Percentiles rank a stretch among this genome's conserved stretches.
phyloP scores from a whole-genome alignment of 169 alveolate genomes.

The Plasmodium gallinaceum region DNA sequence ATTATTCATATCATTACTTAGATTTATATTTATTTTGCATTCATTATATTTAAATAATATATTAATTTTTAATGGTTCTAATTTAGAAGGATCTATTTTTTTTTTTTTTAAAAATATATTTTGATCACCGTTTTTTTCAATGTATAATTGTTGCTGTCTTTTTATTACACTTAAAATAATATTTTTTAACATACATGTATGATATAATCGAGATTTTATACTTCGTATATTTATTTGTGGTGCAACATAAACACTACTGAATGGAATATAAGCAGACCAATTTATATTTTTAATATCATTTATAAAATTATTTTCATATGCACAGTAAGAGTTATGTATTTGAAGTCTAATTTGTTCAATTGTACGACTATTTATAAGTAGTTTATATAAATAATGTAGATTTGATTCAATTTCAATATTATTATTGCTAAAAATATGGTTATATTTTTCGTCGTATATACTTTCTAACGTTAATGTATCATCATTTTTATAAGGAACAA shows the following conservation, averaged over 20 bases:
- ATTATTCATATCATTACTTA: constrained; percentile 62
- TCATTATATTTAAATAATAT: constrained; percentile 64
- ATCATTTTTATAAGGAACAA: constrained; percentile 71
- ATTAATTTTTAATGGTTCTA: constrained; percentile 59
- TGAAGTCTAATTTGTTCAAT: constrained; percentile 66
- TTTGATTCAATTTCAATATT: constrained; percentile 66
- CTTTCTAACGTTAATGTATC: constrained; percentile 28
- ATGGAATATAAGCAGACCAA: constrained; percentile 66
- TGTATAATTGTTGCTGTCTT: constrained; percentile 75
- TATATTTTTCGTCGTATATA: constrained; percentile 27
- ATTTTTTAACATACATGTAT: constrained; percentile 74
- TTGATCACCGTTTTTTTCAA: constrained; percentile 74
- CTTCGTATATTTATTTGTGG: constrained; percentile 52
- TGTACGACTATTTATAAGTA: constrained; percentile 58
- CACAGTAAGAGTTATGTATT: constrained; percentile 53
- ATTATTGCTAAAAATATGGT: constrained; percentile 50
- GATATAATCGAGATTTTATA: constrained; percentile 60
- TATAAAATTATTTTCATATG: constrained; percentile 64
- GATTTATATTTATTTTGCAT: constrained; percentile 45
- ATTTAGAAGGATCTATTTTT: constrained; percentile 21
- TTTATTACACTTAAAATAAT: constrained; percentile 53
- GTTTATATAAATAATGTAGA: constrained; percentile 37
- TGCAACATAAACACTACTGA: constrained; percentile 36
- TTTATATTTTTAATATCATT: constrained; percentile 47
- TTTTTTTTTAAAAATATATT: constrained; percentile 70